Conservation (phyloP, 176 grass and related monocot species). For the Ensete glaucum region DNA sequence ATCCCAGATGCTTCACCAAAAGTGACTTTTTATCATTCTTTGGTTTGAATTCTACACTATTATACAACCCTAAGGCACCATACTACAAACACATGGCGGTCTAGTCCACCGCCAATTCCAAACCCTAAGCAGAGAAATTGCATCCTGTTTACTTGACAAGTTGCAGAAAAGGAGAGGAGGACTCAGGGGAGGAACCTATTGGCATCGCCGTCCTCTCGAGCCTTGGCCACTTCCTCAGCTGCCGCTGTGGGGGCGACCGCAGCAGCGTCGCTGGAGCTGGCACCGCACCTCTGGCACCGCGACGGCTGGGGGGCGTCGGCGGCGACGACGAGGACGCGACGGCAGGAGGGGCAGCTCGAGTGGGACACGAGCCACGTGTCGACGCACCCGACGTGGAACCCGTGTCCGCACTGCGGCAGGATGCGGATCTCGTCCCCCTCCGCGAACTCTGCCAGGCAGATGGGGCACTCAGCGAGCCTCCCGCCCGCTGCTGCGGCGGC, state of each 20-base stretch:
- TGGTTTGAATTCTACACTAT: background rate
- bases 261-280: slow-evolving; percentile 13
- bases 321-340: slow-evolving; percentile 42
- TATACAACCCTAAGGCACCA: background rate
- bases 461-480: slow-evolving; percentile 45
- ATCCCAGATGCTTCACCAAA: background rate
- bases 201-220: slow-evolving; percentile 8
- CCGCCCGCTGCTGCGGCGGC: slow-evolving; percentile 22
- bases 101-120: background rate
- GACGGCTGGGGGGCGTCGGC: slow-evolving; percentile 12
- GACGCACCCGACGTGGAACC: slow-evolving; percentile 56
- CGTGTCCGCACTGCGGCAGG: slow-evolving; percentile 62
- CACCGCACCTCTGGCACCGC: slow-evolving; percentile 62
- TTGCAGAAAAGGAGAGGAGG: background rate
- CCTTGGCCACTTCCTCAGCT: background rate
- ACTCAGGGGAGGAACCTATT: slow-evolving; percentile 52
- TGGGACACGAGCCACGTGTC: slow-evolving; percentile 62
- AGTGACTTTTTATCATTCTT: background rate
- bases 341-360: slow-evolving; percentile 73
- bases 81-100: background rate
- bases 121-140: background rate
- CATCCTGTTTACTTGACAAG: background rate
- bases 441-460: slow-evolving; percentile 60
- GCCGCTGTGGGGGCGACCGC: slow-evolving; percentile 32
- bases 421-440: slow-evolving; percentile 57